Evolutionary conservation across 352 stramenopile genomes (phyloP).

Genomic region (Pythium sp.): DNA sequence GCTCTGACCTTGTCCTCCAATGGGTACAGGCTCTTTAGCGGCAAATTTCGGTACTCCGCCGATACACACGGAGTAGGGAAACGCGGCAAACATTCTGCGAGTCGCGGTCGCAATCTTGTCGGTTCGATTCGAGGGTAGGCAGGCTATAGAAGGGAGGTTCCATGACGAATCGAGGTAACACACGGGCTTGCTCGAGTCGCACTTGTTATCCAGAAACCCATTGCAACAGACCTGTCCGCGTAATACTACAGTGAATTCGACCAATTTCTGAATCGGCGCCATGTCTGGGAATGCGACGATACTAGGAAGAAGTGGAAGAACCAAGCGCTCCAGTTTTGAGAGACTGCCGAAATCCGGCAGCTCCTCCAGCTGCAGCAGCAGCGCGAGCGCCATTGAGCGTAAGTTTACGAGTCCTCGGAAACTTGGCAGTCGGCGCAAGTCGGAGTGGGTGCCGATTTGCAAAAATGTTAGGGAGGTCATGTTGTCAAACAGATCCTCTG

Average conservation of each 20-base stretch:
- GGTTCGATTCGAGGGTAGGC: background rate
- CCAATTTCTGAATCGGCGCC: background rate
- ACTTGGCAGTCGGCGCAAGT: slow-evolving; percentile 21
- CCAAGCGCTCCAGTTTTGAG: slow-evolving; percentile 21
- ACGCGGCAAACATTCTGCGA: background rate
- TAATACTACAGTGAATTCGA: background rate
- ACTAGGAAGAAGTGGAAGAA: background rate
- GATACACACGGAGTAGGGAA: too few species aligned
- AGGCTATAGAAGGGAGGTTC: background rate
- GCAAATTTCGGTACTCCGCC: too few species aligned
- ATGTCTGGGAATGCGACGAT: background rate
- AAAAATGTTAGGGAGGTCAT: slow-evolving; percentile 38
- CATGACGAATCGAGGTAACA: background rate
- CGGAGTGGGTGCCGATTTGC: slow-evolving; percentile 25
- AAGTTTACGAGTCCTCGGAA: slow-evolving; percentile 29
- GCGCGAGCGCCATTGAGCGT: slow-evolving; percentile 14
- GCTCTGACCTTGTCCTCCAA: too few species aligned
- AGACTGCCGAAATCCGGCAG: slow-evolving; percentile 30
- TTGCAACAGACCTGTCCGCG: slow-evolving; percentile 14
- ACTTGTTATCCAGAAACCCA: slow-evolving; percentile 15
- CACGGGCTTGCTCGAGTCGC: background rate
- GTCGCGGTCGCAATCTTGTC: slow-evolving; percentile 4
- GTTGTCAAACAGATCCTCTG: slow-evolving; percentile 28
- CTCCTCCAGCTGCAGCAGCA: slow-evolving; percentile 13
- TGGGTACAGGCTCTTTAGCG: too few species aligned